Conservation (phyloP, 208 protist genomes). For the Acanthamoeba royreba region DNA sequence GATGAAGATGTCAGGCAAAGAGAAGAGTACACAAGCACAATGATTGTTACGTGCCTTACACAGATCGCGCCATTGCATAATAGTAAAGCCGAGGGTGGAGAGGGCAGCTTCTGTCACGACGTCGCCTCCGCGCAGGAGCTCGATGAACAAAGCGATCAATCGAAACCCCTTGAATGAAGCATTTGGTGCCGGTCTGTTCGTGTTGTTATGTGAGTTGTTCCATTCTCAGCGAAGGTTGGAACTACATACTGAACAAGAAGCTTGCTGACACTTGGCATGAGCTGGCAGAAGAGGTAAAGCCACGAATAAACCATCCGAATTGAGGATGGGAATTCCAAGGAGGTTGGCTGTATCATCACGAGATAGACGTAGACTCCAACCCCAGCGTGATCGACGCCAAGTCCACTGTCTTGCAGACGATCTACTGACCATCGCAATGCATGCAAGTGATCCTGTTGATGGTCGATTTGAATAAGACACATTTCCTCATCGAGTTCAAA, state of each 20-base stretch:
- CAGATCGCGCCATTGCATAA: constrained; percentile 5
- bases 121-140: neutral
- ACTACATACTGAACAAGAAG: neutral
- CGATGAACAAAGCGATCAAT: neutral
- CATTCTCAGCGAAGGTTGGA: neutral
- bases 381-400: neutral
- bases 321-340: neutral
- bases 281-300: neutral
- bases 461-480: too few relatives aligned
- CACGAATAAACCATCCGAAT: neutral
- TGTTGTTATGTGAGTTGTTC: neutral
- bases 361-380: neutral
- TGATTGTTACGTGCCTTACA: neutral
- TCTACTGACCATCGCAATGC: neutral
- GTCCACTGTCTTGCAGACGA: neutral
- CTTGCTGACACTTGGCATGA: neutral
- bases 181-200: neutral
- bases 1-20: neutral
- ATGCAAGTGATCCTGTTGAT: neutral
- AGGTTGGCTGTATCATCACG: neutral
- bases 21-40: neutral
- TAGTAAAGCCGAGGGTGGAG: neutral
- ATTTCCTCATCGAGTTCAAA: too few relatives aligned
- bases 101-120: neutral
- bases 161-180: constrained; percentile 6